A percentile compares a stretch with the other conserved stretches of the same genome.
Conservation (phyloP, 2,329 filamentous ascomycete genomes). For the Ceratocystis destructans region DNA sequence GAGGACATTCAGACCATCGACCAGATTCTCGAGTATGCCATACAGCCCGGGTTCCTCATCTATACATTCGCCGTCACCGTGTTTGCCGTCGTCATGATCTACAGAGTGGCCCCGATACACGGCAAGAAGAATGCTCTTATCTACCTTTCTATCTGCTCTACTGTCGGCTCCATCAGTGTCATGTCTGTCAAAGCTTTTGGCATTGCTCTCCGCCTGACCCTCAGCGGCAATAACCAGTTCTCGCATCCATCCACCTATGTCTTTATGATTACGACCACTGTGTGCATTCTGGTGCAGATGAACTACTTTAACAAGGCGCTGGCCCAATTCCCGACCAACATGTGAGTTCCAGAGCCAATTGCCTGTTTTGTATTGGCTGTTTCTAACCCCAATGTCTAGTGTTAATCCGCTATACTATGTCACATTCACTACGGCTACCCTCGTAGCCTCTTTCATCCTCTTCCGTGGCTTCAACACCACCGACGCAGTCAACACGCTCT, state of each 20-base stretch:
- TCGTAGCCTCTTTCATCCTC: slow-evolving; percentile 89
- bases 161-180: slow-evolving; percentile 90
- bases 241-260: slow-evolving; percentile 90
- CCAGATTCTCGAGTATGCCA: slow-evolving; percentile 77
- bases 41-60: slow-evolving; percentile 80
- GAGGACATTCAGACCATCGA: slow-evolving; percentile 84
- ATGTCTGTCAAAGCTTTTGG: slow-evolving; percentile 99
- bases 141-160: slow-evolving; percentile 95
- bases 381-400: slow-evolving; percentile 32
- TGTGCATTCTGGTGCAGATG: slow-evolving; percentile 98
- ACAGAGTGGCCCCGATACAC: slow-evolving; percentile 75
- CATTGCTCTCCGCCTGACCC: slow-evolving; percentile 89
- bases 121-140: slow-evolving; percentile 93
- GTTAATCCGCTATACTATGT: slow-evolving; percentile 97
- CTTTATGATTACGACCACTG: slow-evolving; percentile 80
- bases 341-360: slow-evolving; percentile 45
- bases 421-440: slow-evolving; percentile 87
- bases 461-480: slow-evolving; percentile 95
- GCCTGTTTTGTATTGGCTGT: too few species aligned
- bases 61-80: slow-evolving; percentile 69
- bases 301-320: slow-evolving; percentile 99
- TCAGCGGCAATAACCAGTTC: slow-evolving; percentile 91
- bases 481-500: slow-evolving; percentile 81
- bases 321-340: slow-evolving; percentile 91
- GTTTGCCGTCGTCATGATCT: slow-evolving; percentile 91